Base-by-base conservation (phyloP, 139 green algal species). In the Chlorella sorokiniana region DNA sequence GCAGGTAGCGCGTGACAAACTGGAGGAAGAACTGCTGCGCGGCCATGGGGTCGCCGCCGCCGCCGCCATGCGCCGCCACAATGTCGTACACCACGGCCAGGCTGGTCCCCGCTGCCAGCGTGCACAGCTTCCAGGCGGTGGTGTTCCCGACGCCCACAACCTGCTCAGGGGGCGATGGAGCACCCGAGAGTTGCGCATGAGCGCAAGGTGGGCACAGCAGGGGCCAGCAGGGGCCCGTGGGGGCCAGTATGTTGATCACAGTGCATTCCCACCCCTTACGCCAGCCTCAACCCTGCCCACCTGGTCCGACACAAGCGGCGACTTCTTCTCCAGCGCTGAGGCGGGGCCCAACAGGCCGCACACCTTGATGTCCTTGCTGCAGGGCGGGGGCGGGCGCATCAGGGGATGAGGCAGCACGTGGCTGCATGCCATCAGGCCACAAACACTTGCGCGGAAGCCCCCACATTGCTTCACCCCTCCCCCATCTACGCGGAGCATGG, bases 131-230 rank as follows among this genome's bases (percentile, higher is more conserved):
- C 97, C 97, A 99, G n/a, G 76, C 79, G 27, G 89, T 96, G 9
- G 97, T 99, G 78, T 93, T 92, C 37, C 97, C 97, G 63, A 97
- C 76, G 35, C 96, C 96, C 27, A 99, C 96, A 18, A 98, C 84
- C 77, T 82, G 77, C 63, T 18, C 64, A 42, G 16, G 16, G 29
- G 25, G 54, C 1, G 25, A 38, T 33, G 48, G 4, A 56, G 31
- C 14, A 1, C 6, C 10, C 9, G n/a, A 44, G n/a, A n/a, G n/a
- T n/a, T n/a, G n/a, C n/a, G n/a, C n/a, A n/a, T n/a, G n/a, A n/a
- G n/a, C n/a, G n/a, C n/a, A n/a, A n/a, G n/a, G n/a, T n/a, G n/a
- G 16, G 48, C 14, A 56, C 48, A 25, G 48, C 16, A 56, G 48
- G 48, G 48, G 14, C 11, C 14, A 56, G 48, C 48, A 56, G 48